Evolutionary conservation across 441 rosid genomes (phyloP), one percentile per base, ranked within the genome.

Genomic region (Lepidium campestre): DNA sequence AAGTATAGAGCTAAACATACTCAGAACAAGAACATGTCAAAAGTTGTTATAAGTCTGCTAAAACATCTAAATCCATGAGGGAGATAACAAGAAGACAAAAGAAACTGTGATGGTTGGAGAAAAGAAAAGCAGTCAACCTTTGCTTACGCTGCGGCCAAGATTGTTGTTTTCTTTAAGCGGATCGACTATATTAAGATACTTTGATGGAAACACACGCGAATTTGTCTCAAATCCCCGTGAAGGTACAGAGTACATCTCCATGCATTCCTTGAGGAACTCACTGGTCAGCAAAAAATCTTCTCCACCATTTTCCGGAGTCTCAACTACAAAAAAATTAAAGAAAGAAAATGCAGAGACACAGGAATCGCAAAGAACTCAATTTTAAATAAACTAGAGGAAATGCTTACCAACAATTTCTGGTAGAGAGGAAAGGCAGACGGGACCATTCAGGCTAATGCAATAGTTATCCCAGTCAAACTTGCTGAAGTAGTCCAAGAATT

Each of bases 71-170:
- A 32, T 23, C 31, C 40, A 50, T 31, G 27, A 55, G 29, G 41
- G 36, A 27, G 10, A 17, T n/a, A 42, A 18, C 19, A 32, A 36
- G 13, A 53, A 29, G 53, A 59, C 3, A 44, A 20, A 1, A 19
- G 40, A 29, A 29, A 22, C 10, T 42, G 31, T 1, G 15, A 37
- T 52, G 25, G 32, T 55, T 62, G 40, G 46, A 63, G 44, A 63
- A 23, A 46, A 62, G 47, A 34, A 68, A 61, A 63, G 41, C 35
- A 53, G 67, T 29, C 50, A 72, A 91, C 98, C 95, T 91, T 84
- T 86, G 88, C 88, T 93, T 13, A 93, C 97, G 68, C 97, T 93
- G 49, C 97, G 93, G 23, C 98, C 98, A 60, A 93, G 97, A 75
- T 90, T 93, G 62, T 90, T 93, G 74, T 82, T 93, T 77, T 93